Base-by-base conservation (phyloP, 2,329 filamentous ascomycete species). In the Pseudocercospora vitis region DNA sequence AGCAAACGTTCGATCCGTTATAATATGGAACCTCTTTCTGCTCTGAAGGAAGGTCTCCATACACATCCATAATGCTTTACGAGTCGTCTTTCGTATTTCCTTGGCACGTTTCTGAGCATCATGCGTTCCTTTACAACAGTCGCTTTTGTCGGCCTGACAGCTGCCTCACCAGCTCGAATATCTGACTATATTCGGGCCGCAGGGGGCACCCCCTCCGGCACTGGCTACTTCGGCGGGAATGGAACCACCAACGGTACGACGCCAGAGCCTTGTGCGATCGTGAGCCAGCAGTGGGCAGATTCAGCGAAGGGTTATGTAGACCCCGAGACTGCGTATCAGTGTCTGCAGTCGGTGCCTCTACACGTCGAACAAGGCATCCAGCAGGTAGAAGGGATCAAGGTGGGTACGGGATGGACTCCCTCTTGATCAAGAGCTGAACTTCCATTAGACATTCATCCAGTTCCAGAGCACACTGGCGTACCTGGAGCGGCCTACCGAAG, bases 381-480 rank as follows among this genome's bases (percentile, higher is more conserved):
- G 12, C 52, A 54, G 29, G 19, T 54, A 11, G 46, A 49, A 11
- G 52, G 52, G 3, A 21, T 54, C 24, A 48, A 37, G 33, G 33
- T 37, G 19, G 16, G 33, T 16, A 18, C 9, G n/a, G 8, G 16
- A 11, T n/a, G 16, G 4, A 32, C 9, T 32, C 16, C 31, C 12
- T 32, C 31, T 37, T 14, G 33, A 37, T 37, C n/a, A 14, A 37
- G 26, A 29, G n/a, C 33, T 37, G 16, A 37, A 37, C 33, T 18
- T 19, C 11, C 26, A 29, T 11, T n/a, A 48, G 21, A 35, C 37
- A 24, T 48, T 48, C 24, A 18, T 70, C 4, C 63, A 70, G 40
- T 75, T 73, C 63, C 71, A 76, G 39, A 71, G 68, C 7, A 71
- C 70, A 14, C 57, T 74, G 7, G 68, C 64, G 2, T 74, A 72